Conservation (phyloP, 257 asterid genomes). For the Catharanthus roseus region DNA sequence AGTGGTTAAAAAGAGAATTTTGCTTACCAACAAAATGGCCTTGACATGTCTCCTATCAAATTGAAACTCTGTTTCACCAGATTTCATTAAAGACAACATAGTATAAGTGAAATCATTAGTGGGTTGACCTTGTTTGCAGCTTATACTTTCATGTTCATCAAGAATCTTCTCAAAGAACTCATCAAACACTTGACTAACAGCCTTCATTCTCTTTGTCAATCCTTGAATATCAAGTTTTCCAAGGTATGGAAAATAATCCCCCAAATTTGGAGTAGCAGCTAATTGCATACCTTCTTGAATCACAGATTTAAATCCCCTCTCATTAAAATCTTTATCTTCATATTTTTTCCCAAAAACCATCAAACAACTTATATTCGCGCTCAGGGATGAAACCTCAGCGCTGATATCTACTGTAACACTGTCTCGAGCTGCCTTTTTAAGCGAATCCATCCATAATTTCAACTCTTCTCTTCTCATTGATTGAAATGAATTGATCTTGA, state of each 20-base stretch:
- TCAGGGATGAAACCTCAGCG: conserved; percentile 3
- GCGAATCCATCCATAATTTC: neutral
- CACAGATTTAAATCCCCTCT: conserved; percentile 4
- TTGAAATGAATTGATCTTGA: conserved; percentile 12
- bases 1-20: neutral
- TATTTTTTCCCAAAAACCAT: neutral
- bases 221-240: conserved; percentile 1
- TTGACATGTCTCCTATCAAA: conserved; percentile 13
- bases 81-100: conserved; percentile 3
- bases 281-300: conserved; percentile 1
- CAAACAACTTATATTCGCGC: neutral
- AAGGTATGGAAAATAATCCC: conserved; percentile 7
- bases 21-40: conserved; percentile 7
- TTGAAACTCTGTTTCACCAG: conserved; percentile 12
- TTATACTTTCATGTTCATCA: conserved; percentile 1
- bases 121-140: neutral
- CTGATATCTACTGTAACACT: neutral
- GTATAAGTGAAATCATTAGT: neutral
- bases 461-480: conserved; percentile 10
- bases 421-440: neutral
- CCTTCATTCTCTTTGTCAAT: neutral
- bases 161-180: neutral
- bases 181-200: conserved; percentile 1
- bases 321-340: neutral
- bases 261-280: conserved; percentile 1